These are phyloP conservation scores for Helicocarpus griseus DNA, from an alignment of 2,329 filamentous ascomycete genomes.

Conservation along the genomic window DNA sequence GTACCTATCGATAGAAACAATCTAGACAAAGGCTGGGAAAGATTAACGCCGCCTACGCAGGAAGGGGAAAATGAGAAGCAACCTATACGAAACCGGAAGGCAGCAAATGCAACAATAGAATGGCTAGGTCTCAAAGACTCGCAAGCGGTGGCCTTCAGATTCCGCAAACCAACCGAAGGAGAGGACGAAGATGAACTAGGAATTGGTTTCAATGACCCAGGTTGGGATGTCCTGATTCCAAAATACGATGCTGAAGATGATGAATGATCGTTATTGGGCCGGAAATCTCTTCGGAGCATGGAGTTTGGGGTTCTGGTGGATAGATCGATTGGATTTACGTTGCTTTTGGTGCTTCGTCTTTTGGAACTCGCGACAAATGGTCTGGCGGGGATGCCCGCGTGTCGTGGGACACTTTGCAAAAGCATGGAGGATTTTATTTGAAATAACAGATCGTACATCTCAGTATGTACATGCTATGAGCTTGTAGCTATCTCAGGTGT, in stretches of 20 bases:
- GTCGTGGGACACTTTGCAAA: no score
- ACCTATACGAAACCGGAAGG: slow-evolving; percentile 22
- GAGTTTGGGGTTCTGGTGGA: background rate
- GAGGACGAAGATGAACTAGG: slow-evolving; percentile 20
- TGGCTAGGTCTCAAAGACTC: slow-evolving; percentile 32
- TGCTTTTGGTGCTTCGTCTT: no score
- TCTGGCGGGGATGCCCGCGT: background rate
- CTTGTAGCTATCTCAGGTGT: background rate
- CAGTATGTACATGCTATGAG: background rate
- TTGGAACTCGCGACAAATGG: background rate
- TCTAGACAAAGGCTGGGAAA: slow-evolving; percentile 40
- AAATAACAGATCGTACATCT: background rate
- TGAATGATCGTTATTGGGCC: background rate
- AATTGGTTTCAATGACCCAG: slow-evolving; percentile 20
- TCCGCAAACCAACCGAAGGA: slow-evolving; percentile 25
- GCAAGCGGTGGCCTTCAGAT: slow-evolving; percentile 30
- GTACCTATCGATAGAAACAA: slow-evolving; percentile 40
- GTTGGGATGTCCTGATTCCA: slow-evolving; percentile 15
- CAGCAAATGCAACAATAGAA: slow-evolving; percentile 21
- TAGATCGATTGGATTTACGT: background rate
- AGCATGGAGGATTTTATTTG: background rate
- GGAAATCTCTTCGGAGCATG: background rate
- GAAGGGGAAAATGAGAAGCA: slow-evolving; percentile 18
- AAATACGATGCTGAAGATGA: slow-evolving; percentile 13
- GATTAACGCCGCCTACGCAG: slow-evolving; percentile 26